Conservation (phyloP, 2,329 filamentous ascomycete genomes). For the Chaetomium strumarium region DNA sequence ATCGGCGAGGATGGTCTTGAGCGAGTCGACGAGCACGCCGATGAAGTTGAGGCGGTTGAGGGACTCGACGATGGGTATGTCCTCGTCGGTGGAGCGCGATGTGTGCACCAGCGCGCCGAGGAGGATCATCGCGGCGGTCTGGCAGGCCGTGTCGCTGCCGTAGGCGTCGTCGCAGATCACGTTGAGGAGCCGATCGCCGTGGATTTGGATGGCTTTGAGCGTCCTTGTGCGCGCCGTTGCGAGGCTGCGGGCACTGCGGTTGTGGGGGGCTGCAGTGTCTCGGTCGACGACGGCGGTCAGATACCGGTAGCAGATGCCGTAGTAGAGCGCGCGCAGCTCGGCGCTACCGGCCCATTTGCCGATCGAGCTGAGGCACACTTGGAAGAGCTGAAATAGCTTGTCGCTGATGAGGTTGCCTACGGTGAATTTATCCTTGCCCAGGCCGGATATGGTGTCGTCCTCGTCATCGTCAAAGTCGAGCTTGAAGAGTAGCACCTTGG, state of each 20-base stretch:
- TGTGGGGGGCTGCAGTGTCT: constrained; percentile 1
- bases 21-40: constrained; percentile 80
- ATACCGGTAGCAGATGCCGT: constrained; percentile 86
- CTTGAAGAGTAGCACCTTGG: constrained; percentile 65
- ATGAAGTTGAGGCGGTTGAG: constrained; percentile 87
- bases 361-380: constrained; percentile 75
- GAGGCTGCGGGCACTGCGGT: constrained; percentile 33
- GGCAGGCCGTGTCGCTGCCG: constrained; percentile 72
- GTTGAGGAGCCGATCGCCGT: constrained; percentile 75
- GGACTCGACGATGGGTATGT: constrained; percentile 70
- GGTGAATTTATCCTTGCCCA: constrained; percentile 36
- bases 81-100: constrained; percentile 56
- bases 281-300: constrained; percentile 62
- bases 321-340: constrained; percentile 75
- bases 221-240: constrained; percentile 51
- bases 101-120: constrained; percentile 66
- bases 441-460: constrained; percentile 27
- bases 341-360: constrained; percentile 65
- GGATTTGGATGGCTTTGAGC: constrained; percentile 62
- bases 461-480: constrained; percentile 50
- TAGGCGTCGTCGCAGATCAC: constrained; percentile 91
- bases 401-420: constrained; percentile 61
- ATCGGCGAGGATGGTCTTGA: constrained; percentile 71
- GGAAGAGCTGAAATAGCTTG: constrained; percentile 86
- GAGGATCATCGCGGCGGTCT: constrained; percentile 81